Percentiles rank a stretch among this genome's conserved stretches.
Conservation (phyloP, 768 basidiomycete species). For the Pleurotus eryngii region DNA sequence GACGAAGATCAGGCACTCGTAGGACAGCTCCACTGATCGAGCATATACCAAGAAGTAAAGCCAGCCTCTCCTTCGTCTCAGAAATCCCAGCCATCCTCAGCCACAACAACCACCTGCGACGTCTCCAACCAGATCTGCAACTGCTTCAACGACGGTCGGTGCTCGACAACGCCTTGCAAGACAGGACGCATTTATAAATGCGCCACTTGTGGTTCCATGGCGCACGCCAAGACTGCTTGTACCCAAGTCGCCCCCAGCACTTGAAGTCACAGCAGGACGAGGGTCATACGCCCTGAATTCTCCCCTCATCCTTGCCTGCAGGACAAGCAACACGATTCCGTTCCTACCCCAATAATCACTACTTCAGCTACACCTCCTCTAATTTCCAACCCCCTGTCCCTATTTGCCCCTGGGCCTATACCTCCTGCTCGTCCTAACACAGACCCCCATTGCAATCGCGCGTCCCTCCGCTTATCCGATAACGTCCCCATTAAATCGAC, state of each 20-base stretch:
- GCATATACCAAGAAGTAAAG: no score
- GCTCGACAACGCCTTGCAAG: neutral
- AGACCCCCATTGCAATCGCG: constrained; percentile 11
- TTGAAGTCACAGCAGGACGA: neutral
- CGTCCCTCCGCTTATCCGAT: constrained; percentile 3
- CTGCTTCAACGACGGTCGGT: neutral
- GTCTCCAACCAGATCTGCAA: neutral
- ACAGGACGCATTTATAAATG: neutral
- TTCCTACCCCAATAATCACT: neutral
- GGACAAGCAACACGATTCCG: neutral
- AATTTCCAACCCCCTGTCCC: constrained; percentile 3
- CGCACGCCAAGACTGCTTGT: neutral
- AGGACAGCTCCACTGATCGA: no score
- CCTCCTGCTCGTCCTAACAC: constrained; percentile 14
- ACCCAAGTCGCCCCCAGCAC: neutral
- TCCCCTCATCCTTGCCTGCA: neutral
- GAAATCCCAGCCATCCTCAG: neutral
- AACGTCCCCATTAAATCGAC: constrained; percentile 5
- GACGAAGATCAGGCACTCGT: no score
- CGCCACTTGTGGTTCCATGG: neutral
- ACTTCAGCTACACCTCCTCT: neutral
- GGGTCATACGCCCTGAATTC: neutral
- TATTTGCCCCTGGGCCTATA: constrained; percentile 7
- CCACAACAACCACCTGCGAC: neutral
- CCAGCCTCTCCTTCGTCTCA: no score